Evolutionary conservation across 306 rosid genomes (phyloP).

Genomic region (Quercus agrifolia): DNA sequence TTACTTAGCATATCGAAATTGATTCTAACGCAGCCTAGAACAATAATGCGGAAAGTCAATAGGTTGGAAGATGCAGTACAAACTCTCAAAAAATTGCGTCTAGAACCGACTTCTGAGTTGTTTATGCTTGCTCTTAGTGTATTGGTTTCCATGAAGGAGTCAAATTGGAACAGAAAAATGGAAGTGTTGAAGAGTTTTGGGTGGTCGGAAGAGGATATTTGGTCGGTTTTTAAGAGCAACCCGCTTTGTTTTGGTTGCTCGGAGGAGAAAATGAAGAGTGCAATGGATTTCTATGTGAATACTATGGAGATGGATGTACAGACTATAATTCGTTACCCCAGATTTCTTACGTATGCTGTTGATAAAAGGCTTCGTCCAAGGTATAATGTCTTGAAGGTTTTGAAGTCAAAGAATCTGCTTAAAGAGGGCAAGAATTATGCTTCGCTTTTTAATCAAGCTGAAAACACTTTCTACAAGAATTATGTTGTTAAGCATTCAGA

Average conservation of each 20-base stretch:
- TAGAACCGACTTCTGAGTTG: background rate
- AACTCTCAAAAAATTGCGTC: background rate
- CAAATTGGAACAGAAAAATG: slow-evolving; percentile 16
- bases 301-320: slow-evolving; percentile 9
- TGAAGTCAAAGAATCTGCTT: slow-evolving; percentile 5
- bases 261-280: slow-evolving; percentile 12
- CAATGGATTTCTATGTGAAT: slow-evolving; percentile 16
- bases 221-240: background rate
- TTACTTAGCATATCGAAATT: background rate
- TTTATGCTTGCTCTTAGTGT: background rate
- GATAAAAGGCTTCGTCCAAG: slow-evolving; percentile 6
- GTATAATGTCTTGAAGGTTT: slow-evolving; percentile 17
- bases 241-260: slow-evolving; percentile 15
- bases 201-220: slow-evolving; percentile 18
- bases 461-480: background rate
- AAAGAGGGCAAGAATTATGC: background rate
- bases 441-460: background rate
- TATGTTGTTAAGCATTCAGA: slow-evolving; percentile 12
- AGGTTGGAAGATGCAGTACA: slow-evolving; percentile 1
- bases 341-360: background rate
- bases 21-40: background rate
- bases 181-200: slow-evolving; percentile 20
- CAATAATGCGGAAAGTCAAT: slow-evolving; percentile 1
- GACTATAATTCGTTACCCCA: background rate
- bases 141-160: slow-evolving; percentile 10